Evolutionary conservation across 2,329 filamentous ascomycete genomes (phyloP).

Genomic region (Fusarium graminum): DNA sequence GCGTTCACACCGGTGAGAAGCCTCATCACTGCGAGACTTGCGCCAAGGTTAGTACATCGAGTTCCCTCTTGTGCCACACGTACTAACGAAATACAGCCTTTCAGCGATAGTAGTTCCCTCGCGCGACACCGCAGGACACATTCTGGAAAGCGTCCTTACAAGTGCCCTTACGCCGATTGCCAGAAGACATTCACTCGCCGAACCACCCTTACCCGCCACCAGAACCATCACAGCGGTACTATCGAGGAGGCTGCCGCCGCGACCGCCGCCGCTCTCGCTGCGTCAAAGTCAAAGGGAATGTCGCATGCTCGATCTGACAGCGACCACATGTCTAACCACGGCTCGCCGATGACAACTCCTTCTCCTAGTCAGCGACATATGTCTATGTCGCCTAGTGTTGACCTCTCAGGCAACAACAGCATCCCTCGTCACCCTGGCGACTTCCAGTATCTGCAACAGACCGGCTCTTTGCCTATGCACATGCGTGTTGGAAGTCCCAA

Average conservation of each 20-base stretch:
- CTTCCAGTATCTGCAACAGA: slow-evolving; percentile 79
- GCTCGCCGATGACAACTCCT: slow-evolving; percentile 81
- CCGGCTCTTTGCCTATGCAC: slow-evolving; percentile 84
- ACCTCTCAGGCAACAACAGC: slow-evolving; percentile 75
- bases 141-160: slow-evolving; percentile 95
- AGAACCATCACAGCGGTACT: slow-evolving; percentile 95
- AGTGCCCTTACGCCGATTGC: slow-evolving; percentile 96
- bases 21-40: slow-evolving; percentile 98
- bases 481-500: slow-evolving; percentile 81
- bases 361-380: slow-evolving; percentile 84
- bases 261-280: slow-evolving; percentile 85
- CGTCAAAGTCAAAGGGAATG: slow-evolving; percentile 58
- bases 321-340: slow-evolving; percentile 77
- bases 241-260: slow-evolving; percentile 93
- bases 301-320: slow-evolving; percentile 74
- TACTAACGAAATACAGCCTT: slow-evolving; percentile 72
- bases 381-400: slow-evolving; percentile 83
- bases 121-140: slow-evolving; percentile 95
- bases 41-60: slow-evolving; percentile 78
- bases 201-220: slow-evolving; percentile 93
- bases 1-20: slow-evolving; percentile 98
- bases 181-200: slow-evolving; percentile 98
- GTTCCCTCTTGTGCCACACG: too few relatives aligned
- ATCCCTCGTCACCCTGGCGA: slow-evolving; percentile 75
- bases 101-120: slow-evolving; percentile 95